A percentile compares a stretch with the other conserved stretches of the same genome.
Conservation (phyloP, 768 basidiomycete species). For the Amanita fuliginea region DNA sequence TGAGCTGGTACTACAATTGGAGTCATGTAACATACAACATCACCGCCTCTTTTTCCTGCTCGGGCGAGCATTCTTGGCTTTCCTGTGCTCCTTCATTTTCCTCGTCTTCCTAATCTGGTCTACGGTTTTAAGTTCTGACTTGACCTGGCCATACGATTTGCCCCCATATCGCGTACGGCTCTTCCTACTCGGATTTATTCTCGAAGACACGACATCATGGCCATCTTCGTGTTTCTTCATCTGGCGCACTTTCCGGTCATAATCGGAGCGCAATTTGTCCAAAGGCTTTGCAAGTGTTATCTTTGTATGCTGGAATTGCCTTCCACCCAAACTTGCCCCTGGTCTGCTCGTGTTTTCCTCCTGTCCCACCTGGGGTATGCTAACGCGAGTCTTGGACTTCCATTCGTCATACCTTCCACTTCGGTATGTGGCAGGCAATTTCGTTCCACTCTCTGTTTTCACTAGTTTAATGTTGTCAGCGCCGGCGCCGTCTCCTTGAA, state of each 20-base stretch:
- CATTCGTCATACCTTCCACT: conserved; percentile 95
- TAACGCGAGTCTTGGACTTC: conserved; percentile 69
- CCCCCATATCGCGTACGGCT: conserved; percentile 38
- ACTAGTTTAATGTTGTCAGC: conserved; percentile 93
- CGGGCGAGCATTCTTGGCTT: conserved; percentile 76
- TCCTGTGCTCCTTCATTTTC: conserved; percentile 50
- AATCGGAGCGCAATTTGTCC: conserved; percentile 61
- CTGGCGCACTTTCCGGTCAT: conserved; percentile 63
- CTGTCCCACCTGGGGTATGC: conserved; percentile 77
- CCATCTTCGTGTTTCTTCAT: conserved; percentile 43
- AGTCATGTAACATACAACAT: conserved; percentile 10
- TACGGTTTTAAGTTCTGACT: conserved; percentile 74
- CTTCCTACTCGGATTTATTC: conserved; percentile 11
- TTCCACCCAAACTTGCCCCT: conserved; percentile 36
- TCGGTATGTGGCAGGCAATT: conserved; percentile 84
- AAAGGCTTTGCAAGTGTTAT: conserved; percentile 57
- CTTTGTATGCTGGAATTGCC: conserved; percentile 67
- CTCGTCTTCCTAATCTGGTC: conserved; percentile 82
- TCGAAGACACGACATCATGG: conserved; percentile 14
- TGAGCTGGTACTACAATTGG: not conserved
- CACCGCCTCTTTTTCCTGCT: conserved; percentile 35
- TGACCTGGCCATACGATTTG: conserved; percentile 55
- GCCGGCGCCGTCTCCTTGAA: conserved; percentile 75
- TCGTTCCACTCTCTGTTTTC: conserved; percentile 83
- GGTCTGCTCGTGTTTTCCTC: conserved; percentile 37